Percentiles rank a stretch among this genome's conserved stretches.
These are phyloP conservation scores for Hippophae tibetana DNA, from an alignment of 306 rosid genomes.

Conservation along the genomic window DNA sequence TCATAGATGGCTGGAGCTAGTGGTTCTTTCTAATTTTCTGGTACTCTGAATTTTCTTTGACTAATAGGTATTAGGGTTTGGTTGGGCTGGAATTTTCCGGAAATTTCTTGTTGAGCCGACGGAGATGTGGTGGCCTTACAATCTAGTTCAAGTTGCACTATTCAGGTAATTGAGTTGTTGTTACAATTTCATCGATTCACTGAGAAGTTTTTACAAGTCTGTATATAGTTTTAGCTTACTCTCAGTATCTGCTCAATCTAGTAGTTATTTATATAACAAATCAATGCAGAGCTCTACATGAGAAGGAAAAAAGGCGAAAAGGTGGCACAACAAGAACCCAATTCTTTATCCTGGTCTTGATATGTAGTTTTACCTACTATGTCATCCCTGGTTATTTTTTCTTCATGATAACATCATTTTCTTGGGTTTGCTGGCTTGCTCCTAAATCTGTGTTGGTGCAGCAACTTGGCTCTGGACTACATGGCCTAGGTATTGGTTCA, in stretches of 20 bases:
- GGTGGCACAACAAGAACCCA: slow-evolving; percentile 32
- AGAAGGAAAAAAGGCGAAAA: slow-evolving; percentile 28
- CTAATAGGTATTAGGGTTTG: slow-evolving; percentile 36
- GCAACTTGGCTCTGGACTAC: slow-evolving; percentile 28
- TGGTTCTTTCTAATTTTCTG: no score
- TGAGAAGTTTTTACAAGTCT: no score
- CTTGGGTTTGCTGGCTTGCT: slow-evolving; percentile 23
- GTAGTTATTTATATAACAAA: no score
- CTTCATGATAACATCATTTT: slow-evolving; percentile 22
- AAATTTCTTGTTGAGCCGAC: slow-evolving; percentile 38
- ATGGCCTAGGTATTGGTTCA: slow-evolving; percentile 37
- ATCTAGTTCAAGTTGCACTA: slow-evolving; percentile 33
- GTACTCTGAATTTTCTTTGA: no score
- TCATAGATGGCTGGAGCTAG: no score
- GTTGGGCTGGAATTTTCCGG: slow-evolving; percentile 38
- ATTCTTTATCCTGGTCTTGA: slow-evolving; percentile 19
- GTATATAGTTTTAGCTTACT: background rate
- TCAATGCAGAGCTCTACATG: slow-evolving; percentile 31
- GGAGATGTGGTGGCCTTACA: slow-evolving; percentile 41
- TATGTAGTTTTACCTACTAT: slow-evolving; percentile 33
- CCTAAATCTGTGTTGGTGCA: slow-evolving; percentile 24
- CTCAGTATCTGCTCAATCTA: background rate
- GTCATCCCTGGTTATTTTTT: slow-evolving; percentile 25
- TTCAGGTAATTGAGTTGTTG: slow-evolving; percentile 20
- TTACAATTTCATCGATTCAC: no score